A percentile compares a stretch with the other conserved stretches of the same genome.
Conservation (phyloP, 2,329 filamentous ascomycete genomes). For the Amesomyces nigricolor region DNA sequence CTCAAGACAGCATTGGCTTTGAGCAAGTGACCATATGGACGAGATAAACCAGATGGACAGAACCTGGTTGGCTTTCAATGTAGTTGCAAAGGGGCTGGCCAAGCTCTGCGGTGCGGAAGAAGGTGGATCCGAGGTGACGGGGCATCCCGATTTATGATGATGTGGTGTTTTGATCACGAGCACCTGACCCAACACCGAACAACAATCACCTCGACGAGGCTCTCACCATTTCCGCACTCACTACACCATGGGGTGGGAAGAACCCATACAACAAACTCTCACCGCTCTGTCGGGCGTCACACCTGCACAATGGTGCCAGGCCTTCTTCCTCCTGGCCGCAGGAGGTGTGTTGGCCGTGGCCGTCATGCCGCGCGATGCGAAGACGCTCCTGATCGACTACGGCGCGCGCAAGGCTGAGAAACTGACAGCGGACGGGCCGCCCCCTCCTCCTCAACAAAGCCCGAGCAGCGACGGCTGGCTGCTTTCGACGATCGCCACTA, state of each 20-base stretch:
- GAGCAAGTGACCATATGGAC: no score
- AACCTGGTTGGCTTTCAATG: no score
- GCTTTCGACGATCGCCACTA: conserved; percentile 28
- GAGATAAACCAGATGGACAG: no score
- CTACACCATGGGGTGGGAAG: conserved; percentile 5
- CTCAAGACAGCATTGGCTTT: no score
- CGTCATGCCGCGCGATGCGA: conserved; percentile 40
- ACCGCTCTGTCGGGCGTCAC: conserved; percentile 4
- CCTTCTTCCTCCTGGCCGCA: conserved; percentile 42
- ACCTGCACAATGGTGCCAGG: conserved; percentile 38
- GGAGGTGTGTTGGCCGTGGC: conserved; percentile 39
- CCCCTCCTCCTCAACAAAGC: neutral
- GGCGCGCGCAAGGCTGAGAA: conserved; percentile 39
- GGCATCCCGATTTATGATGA: neutral
- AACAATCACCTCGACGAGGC: neutral
- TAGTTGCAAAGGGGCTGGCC: neutral
- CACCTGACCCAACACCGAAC: neutral
- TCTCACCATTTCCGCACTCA: neutral
- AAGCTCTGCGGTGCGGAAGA: conserved; percentile 16
- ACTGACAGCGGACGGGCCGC: neutral
- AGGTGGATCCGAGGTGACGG: conserved; percentile 12
- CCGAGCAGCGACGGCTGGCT: conserved; percentile 16
- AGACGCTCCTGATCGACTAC: conserved; percentile 44
- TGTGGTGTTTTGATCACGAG: neutral
- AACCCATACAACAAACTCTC: neutral